A percentile compares a stretch with the other conserved stretches of the same genome.
These are phyloP conservation scores for Lentinula boryana DNA, from an alignment of 768 basidiomycete species.

Conservation along the genomic window DNA sequence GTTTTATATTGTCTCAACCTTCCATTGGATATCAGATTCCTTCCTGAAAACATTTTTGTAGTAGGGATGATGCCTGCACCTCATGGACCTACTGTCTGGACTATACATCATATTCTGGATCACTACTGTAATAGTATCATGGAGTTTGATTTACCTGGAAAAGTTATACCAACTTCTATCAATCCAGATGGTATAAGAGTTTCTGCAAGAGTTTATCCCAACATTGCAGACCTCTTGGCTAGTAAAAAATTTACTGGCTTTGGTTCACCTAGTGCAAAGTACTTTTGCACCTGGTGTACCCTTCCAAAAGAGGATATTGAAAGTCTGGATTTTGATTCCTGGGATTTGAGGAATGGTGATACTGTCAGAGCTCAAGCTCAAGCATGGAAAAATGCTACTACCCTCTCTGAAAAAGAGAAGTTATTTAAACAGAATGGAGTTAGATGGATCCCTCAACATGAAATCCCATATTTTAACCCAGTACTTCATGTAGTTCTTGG, in stretches of 20 bases:
- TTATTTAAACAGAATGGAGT: constrained; percentile 10
- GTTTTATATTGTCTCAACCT: constrained; percentile 21
- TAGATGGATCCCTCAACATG: constrained; percentile 12
- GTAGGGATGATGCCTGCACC: constrained; percentile 22
- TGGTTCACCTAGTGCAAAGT: constrained; percentile 6
- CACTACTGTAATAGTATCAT: constrained; percentile 7
- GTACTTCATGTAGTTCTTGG: constrained; percentile 21
- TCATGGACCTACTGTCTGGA: constrained; percentile 13
- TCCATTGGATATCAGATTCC: constrained; percentile 16
- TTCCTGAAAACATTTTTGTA: constrained; percentile 19
- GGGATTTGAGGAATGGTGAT: constrained; percentile 6
- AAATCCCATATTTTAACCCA: constrained; percentile 23
- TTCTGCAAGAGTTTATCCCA: constrained; percentile 10
- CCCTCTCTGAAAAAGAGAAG: neutral
- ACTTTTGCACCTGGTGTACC: constrained; percentile 17
- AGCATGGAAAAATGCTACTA: constrained; percentile 11
- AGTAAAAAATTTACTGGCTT: too few relatives aligned
- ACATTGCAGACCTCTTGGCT: constrained; percentile 14
- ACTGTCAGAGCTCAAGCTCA: constrained; percentile 10
- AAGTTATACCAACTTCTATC: constrained; percentile 5
- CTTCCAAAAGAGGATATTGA: constrained; percentile 5
- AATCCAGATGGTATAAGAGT: constrained; percentile 13
- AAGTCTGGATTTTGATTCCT: constrained; percentile 11
- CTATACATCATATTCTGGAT: constrained; percentile 9
- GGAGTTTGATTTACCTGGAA: constrained; percentile 7